These are phyloP conservation scores for Globisporangium solare DNA, from an alignment of 352 stramenopile genomes.

Conservation along the genomic window DNA sequence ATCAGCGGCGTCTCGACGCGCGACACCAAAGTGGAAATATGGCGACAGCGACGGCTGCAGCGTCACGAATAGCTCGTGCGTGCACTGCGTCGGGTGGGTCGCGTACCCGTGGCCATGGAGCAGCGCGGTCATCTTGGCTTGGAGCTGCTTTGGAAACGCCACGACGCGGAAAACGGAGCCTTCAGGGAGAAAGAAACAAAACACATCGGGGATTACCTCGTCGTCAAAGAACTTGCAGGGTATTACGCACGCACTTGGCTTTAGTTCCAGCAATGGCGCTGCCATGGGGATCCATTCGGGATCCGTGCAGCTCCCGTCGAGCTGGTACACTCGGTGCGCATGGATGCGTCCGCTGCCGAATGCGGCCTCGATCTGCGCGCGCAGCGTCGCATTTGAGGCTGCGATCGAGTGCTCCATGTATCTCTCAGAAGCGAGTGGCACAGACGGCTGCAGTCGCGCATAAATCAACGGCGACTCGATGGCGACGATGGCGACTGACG, in stretches of 20 bases:
- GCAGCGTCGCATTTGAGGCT: constrained; percentile 4
- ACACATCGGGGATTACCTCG: neutral
- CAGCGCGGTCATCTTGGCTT: constrained; percentile 27
- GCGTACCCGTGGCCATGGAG: constrained; percentile 25
- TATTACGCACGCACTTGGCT: neutral
- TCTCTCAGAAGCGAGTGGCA: neutral
- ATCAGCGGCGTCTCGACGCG: neutral
- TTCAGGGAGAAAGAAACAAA: neutral
- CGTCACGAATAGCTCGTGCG: constrained; percentile 45
- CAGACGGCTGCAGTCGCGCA: neutral
- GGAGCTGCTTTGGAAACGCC: constrained; percentile 34
- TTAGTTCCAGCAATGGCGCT: constrained; percentile 4
- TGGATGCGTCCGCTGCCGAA: constrained; percentile 32
- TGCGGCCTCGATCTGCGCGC: neutral
- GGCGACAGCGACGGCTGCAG: constrained; percentile 19
- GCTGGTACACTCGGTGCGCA: constrained; percentile 46
- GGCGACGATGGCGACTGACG: constrained; percentile 4
- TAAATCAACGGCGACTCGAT: constrained; percentile 16
- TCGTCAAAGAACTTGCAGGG: neutral
- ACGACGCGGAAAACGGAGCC: constrained; percentile 22
- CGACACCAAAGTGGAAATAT: constrained; percentile 38
- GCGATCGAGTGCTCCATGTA: neutral
- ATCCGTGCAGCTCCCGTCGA: constrained; percentile 38
- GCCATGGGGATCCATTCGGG: constrained; percentile 33
- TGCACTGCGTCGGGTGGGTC: constrained; percentile 34